Percentiles rank a stretch among this genome's conserved stretches.
Conservation (phyloP, 768 basidiomycete genomes). For the Termitomyces heimii region DNA sequence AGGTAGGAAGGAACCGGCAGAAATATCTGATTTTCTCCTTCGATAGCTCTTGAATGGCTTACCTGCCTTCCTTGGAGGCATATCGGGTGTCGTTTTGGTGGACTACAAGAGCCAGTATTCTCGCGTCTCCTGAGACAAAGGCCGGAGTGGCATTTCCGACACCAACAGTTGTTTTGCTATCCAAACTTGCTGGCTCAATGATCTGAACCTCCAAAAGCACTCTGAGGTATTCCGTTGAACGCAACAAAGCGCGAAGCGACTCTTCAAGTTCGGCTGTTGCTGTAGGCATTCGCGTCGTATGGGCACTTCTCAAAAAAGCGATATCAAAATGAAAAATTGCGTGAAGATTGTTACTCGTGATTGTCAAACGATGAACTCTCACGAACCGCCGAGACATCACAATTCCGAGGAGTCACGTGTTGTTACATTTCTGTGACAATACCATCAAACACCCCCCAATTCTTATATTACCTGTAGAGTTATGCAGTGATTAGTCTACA, state of each 20-base stretch:
- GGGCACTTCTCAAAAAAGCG: not conserved
- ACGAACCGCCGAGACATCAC: not conserved
- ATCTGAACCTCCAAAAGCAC: constrained; percentile 34
- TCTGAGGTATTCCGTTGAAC: constrained; percentile 38
- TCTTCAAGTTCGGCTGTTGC: constrained; percentile 2
- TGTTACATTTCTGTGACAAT: not conserved
- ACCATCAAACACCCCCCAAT: not conserved
- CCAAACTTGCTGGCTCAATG: constrained; percentile 10
- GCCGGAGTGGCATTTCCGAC: not conserved
- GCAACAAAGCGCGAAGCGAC: constrained; percentile 11
- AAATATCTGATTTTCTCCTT: not conserved
- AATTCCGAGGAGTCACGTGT: not conserved
- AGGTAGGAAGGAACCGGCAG: not conserved
- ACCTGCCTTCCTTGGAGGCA: constrained; percentile 1
- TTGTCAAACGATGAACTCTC: not conserved
- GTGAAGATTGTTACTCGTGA: not conserved
- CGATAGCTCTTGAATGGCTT: not conserved
- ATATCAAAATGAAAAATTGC: not conserved
- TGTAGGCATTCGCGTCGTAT: not conserved
- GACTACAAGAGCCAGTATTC: constrained; percentile 44
- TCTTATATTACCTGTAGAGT: too few species aligned
- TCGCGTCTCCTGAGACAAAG: constrained; percentile 19
- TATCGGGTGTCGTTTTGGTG: constrained; percentile 25
- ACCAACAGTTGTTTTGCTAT: not conserved
- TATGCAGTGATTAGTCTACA: too few species aligned